Base-by-base conservation (phyloP, 1,284 basidiomycete species). In the Fomitiporia mediterranea region DNA sequence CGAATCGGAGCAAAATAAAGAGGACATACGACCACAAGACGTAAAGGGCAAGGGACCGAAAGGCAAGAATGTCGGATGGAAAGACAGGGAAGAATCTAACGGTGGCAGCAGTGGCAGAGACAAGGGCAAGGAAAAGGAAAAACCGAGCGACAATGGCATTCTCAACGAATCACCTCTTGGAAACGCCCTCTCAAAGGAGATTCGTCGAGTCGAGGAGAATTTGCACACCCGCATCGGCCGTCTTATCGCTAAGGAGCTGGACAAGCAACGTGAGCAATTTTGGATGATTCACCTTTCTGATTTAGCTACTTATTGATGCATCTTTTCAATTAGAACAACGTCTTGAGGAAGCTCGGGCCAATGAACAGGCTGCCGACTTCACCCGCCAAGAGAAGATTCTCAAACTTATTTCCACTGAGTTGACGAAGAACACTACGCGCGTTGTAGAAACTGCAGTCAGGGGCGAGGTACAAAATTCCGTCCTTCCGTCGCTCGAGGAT, bases 401-500 rank as follows among this genome's bases (percentile, higher is more conserved):
- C 64, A 91, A 91, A 71, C 73, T 92, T 42, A 91, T 92, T 62
- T 91, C 89, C 15, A 89, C 80, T 1, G 88, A 91, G 68, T 74
- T 92, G 53, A 91, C 86, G 5, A 83, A 84, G 72, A 91, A 91
- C 64, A 92, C 89, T 5, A 89, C 87, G 4, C 80, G 86, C 9
- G 86, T 92, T 39, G 89, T 93, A 42, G 89, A 92, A 70, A 78
- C 84, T 74, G 89, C 89, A 7, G 85, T 93, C 64, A 90, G 89
- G 73, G 76, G 74, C 52, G 88, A 91, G 68, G 83, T 92, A 11
- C 86, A 87, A 66, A 83, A 78, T 63, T 89, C 86, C 0, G 88
- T 93, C 11, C 73, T 91, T 15, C 90, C 89, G 9, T 81, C 87
- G 11, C 73, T 93, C 25, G 86, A 89, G 69, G 82, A 74, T 58